phyloP scores from a whole-genome alignment of 2,329 filamentous ascomycete genomes.

The Fusarium brachygibbosum region DNA sequence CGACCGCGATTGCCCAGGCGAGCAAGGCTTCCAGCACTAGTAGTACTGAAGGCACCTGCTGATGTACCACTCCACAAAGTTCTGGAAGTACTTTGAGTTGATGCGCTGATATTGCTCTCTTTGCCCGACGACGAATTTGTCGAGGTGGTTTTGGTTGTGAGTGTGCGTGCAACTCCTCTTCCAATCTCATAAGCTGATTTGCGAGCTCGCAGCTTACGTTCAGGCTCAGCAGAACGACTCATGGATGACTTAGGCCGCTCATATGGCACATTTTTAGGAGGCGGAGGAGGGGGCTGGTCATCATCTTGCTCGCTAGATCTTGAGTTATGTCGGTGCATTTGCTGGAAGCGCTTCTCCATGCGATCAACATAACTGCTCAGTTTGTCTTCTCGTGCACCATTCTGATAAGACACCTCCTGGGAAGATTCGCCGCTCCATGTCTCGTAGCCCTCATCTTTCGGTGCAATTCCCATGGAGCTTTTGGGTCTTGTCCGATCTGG shows the following conservation, averaged over 20 bases:
- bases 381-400: conserved; percentile 66
- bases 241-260: conserved; percentile 72
- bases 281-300: conserved; percentile 72
- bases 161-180: conserved; percentile 79
- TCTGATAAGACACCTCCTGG: conserved; percentile 60
- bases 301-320: conserved; percentile 58
- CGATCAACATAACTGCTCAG: conserved; percentile 89
- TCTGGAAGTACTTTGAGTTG: conserved; percentile 82
- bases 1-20: conserved; percentile 75
- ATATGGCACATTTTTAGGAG: conserved; percentile 65
- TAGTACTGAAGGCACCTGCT: conserved; percentile 91
- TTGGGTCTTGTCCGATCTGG: conserved; percentile 64
- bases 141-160: conserved; percentile 88
- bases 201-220: conserved; percentile 69
- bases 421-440: conserved; percentile 70
- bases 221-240: conserved; percentile 57
- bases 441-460: conserved; percentile 72
- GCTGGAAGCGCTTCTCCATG: conserved; percentile 86
- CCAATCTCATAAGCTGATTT: conserved; percentile 86
- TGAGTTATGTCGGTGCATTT: conserved; percentile 74
- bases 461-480: conserved; percentile 79
- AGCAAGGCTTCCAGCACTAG: conserved; percentile 93
- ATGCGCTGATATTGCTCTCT: conserved; percentile 79
- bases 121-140: conserved; percentile 82
- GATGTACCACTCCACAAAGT: conserved; percentile 96